Conservation (phyloP, 768 basidiomycete species). For the Russula olivacea region DNA sequence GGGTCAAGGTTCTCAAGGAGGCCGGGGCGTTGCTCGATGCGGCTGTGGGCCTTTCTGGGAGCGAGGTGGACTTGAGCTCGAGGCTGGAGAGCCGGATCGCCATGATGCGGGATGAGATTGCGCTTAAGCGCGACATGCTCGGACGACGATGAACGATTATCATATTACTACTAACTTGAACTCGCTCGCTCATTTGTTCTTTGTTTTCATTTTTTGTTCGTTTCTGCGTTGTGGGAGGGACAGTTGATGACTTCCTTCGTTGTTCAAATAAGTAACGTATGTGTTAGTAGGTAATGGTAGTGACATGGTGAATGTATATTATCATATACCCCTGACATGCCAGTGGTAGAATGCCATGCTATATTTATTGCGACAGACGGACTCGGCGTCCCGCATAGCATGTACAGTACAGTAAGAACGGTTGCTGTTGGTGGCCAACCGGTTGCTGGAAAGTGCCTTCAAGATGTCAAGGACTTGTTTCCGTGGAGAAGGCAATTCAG, state of each 20-base stretch:
- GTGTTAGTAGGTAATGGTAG: neutral
- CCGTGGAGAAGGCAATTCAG: no score
- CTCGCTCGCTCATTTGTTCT: neutral
- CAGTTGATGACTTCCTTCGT: neutral
- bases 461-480: no score
- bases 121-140: slow-evolving; percentile 49
- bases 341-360: no score
- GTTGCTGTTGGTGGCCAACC: no score
- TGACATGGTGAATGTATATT: neutral
- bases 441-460: no score
- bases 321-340: no score
- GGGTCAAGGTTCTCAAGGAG: slow-evolving; percentile 44
- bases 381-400: no score
- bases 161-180: neutral
- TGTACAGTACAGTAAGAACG: no score
- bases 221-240: no score
- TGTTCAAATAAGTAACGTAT: neutral
- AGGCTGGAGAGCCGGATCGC: slow-evolving; percentile 63
- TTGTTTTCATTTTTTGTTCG: neutral
- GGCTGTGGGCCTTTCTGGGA: slow-evolving; percentile 44
- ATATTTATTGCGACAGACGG: no score
- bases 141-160: slow-evolving; percentile 17
- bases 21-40: slow-evolving; percentile 48
- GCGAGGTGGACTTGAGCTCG: slow-evolving; percentile 56
- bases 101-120: slow-evolving; percentile 68